These are phyloP conservation scores for Fragilaria crotonensis DNA, from an alignment of 108 stramenopile species.

Conservation along the genomic window DNA sequence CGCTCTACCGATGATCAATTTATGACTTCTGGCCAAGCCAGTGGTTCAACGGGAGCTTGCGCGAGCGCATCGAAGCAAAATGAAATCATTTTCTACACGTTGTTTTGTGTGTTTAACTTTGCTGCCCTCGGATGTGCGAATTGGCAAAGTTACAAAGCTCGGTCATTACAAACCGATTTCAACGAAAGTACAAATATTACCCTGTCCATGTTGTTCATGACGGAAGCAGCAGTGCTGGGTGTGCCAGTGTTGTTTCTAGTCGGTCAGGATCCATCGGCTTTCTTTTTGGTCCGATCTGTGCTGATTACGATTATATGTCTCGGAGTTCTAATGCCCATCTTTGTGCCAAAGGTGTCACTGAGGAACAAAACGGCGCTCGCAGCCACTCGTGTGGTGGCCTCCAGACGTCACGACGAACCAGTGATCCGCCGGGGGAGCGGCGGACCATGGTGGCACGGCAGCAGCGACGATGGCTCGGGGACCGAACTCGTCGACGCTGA, in stretches of 20 bases:
- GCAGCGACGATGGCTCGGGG: too few species aligned
- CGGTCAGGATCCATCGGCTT: conserved; percentile 6
- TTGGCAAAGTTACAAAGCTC: conserved; percentile 8
- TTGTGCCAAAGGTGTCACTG: conserved; percentile 16
- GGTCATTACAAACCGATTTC: conserved; percentile 5
- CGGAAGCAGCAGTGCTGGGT: conserved; percentile 2
- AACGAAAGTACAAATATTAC: conserved; percentile 4
- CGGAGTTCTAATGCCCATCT: conserved; percentile 1
- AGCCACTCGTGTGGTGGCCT: too few species aligned
- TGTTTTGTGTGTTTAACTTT: conserved; percentile 14
- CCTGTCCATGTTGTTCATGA: conserved; percentile 2
- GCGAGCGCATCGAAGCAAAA: background rate
- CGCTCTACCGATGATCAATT: conserved; percentile 2
- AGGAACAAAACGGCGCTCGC: too few species aligned
- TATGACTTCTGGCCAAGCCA: background rate
- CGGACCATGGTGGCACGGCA: too few species aligned
- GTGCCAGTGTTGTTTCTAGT: conserved; percentile 9
- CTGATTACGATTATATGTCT: conserved; percentile 3
- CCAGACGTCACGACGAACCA: too few species aligned
- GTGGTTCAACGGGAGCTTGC: background rate
- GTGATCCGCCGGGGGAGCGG: too few species aligned
- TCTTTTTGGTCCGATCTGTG: conserved; percentile 8
- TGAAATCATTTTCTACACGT: background rate
- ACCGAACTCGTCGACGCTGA: too few species aligned
- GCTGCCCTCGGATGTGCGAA: conserved; percentile 4